Evolutionary conservation across 176 grass and related monocot species (phyloP).

Genomic region (Triticum turgidum): DNA sequence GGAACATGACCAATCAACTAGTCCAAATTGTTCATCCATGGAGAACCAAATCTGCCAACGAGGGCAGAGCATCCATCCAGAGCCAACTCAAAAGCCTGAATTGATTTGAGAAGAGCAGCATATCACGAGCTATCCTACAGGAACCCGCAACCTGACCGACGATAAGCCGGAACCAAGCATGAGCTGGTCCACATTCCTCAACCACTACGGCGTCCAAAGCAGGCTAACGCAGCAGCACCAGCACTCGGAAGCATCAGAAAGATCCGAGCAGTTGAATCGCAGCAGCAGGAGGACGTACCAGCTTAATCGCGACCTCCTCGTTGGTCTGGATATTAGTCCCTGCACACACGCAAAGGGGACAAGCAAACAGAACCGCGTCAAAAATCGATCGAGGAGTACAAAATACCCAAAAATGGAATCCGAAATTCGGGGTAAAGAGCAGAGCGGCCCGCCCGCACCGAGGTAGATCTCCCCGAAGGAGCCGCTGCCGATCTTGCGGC

Average conservation of each 20-base stretch:
- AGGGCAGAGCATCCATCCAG: background rate
- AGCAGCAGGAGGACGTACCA: slow-evolving; percentile 50
- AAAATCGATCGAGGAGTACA: background rate
- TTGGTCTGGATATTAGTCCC: slow-evolving; percentile 97
- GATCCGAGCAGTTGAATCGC: slow-evolving; percentile 27
- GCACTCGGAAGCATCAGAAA: background rate
- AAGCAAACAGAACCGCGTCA: slow-evolving; percentile 5
- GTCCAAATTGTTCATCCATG: background rate
- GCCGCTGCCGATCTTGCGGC: slow-evolving; percentile 97
- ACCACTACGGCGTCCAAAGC: background rate
- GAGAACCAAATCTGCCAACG: background rate
- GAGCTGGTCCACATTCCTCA: background rate
- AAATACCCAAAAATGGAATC: background rate
- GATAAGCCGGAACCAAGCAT: background rate
- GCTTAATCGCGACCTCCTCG: slow-evolving; percentile 98
- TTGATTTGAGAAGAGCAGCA: slow-evolving; percentile 19
- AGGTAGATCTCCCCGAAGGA: slow-evolving; percentile 99
- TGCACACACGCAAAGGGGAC: slow-evolving; percentile 26
- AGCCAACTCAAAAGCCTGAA: background rate
- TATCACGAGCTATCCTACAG: background rate
- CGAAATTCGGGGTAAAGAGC: slow-evolving; percentile 12
- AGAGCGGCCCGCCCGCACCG: slow-evolving; percentile 35
- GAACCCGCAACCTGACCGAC: background rate
- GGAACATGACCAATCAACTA: background rate
- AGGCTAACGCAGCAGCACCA: background rate